phyloP scores from a whole-genome alignment of 2,329 filamentous ascomycete genomes.

The Fusarium coicis region DNA sequence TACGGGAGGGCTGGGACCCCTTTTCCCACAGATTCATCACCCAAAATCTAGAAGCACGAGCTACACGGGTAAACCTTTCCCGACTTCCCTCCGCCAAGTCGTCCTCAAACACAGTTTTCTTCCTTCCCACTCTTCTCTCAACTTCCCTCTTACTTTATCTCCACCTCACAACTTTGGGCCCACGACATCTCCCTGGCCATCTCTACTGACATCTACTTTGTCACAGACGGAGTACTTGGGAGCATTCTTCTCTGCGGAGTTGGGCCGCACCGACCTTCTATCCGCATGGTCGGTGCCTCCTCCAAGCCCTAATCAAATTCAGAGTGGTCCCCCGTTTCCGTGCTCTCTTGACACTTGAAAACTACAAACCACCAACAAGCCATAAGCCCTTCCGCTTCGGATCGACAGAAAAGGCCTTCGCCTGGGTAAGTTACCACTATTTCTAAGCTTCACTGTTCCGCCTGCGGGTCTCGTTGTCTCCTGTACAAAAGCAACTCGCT shows the following conservation, averaged over 20 bases:
- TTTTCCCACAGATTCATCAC: not conserved
- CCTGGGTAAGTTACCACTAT: not conserved
- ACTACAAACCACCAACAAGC: not conserved
- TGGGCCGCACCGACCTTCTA: not conserved
- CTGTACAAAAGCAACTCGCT: not conserved
- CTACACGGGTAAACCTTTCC: not conserved
- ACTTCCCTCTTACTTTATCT: not conserved
- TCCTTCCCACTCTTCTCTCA: not conserved
- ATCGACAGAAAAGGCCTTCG: too few species aligned
- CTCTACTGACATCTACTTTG: not conserved
- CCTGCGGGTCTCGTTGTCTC: too few species aligned
- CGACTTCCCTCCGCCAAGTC: not conserved
- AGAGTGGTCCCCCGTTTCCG: not conserved
- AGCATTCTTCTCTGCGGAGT: not conserved
- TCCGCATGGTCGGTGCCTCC: not conserved
- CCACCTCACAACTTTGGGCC: not conserved
- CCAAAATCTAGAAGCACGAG: not conserved
- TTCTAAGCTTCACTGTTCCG: not conserved
- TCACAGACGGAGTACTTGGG: not conserved
- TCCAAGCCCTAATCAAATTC: too few species aligned
- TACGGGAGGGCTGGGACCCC: not conserved
- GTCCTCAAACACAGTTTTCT: not conserved
- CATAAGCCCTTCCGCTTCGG: rapidly evolving
- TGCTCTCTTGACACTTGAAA: not conserved
- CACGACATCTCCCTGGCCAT: not conserved